Evolutionary conservation across 208 protist species (phyloP).

Genomic region (Acanthamoeba healyi): DNA sequence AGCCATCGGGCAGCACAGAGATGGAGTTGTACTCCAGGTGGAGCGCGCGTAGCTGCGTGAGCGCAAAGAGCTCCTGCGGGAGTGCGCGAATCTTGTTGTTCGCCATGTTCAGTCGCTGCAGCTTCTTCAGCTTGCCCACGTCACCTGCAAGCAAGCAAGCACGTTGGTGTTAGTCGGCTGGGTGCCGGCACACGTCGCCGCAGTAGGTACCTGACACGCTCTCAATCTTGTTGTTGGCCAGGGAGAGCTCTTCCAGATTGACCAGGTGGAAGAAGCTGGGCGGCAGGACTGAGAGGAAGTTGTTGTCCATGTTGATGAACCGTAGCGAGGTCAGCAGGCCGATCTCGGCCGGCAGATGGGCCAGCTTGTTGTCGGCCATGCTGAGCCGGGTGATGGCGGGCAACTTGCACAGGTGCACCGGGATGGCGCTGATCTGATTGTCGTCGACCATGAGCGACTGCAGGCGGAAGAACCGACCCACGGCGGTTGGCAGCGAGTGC

Average conservation of each 20-base stretch:
- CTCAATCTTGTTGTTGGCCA: slow-evolving; percentile 71
- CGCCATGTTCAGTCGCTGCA: slow-evolving; percentile 18
- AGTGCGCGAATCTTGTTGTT: slow-evolving; percentile 65
- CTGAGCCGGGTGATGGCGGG: not conserved
- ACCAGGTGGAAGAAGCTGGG: slow-evolving; percentile 10
- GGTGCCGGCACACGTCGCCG: no score
- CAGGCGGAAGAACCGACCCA: slow-evolving; percentile 16
- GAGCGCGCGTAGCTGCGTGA: slow-evolving; percentile 14
- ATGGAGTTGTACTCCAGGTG: slow-evolving; percentile 58
- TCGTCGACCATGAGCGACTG: slow-evolving; percentile 31
- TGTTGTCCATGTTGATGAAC: slow-evolving; percentile 34
- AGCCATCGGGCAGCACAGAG: slow-evolving; percentile 40
- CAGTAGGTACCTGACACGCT: not conserved
- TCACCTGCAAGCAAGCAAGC: not conserved
- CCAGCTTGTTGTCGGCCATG: slow-evolving; percentile 56
- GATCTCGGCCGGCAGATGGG: slow-evolving; percentile 33
- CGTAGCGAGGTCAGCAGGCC: not conserved
- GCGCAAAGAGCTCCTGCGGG: not conserved
- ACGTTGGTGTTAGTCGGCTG: no score
- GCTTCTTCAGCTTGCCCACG: slow-evolving; percentile 23
- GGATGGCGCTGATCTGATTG: slow-evolving; percentile 51
- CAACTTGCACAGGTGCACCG: slow-evolving; percentile 16
- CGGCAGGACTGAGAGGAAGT: slow-evolving; percentile 29
- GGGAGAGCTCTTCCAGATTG: slow-evolving; percentile 52
- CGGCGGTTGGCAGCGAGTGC: not conserved